Base-by-base conservation (phyloP, 2,329 filamentous ascomycete species). In the Coniochaeta prunicola region DNA sequence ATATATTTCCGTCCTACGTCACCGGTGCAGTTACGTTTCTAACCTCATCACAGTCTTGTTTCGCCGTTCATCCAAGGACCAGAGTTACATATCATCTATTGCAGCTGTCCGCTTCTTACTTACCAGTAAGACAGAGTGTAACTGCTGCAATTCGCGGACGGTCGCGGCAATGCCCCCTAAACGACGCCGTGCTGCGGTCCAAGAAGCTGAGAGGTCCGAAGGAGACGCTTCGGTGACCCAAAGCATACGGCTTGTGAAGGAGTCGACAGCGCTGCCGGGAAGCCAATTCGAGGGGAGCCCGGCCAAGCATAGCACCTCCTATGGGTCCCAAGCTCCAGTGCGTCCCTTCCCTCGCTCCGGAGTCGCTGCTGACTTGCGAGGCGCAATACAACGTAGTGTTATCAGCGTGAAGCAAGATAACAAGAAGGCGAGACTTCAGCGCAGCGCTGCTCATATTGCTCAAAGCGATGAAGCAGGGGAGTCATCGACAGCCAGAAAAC, bases 301-400 rank as follows among this genome's bases (percentile, higher is more conserved):
- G 0, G 53, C 64, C 56, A 70, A 64, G 56, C 64, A 66, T 61
- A 70, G 67, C 61, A 66, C 62, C 9, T 66, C 66, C 0, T 70
- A 70, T 40, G 68, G 68, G 48, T 68, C 68, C 6, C 61, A 67
- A 21, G 58, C 66, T 24, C 53, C 61, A 2, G 60, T 63, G 38
- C 58, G 65, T 21, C 66, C 65, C n/a, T 58, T 64, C 31, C 58
- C 60, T 15, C n/a, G 42, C 15, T 42, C 34, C 1, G 54, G 63
- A 15, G 55, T 21, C 60, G 57, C 19, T 62, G 63, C 15, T 56
- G 58, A 60, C 42, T 28, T 66, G 15, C 58, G 61, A 34, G 62
- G 58, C 1, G 59, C 62, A 0, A 61, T 61, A n/a, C 53, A 31
- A 21, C 59, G 60, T 42, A 59, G 63, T 24, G 59, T 63, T 31